A percentile compares a stretch with the other conserved stretches of the same genome.
Evolutionary conservation across 116 monocot species (phyloP).

Genomic region (Zostera marina): DNA sequence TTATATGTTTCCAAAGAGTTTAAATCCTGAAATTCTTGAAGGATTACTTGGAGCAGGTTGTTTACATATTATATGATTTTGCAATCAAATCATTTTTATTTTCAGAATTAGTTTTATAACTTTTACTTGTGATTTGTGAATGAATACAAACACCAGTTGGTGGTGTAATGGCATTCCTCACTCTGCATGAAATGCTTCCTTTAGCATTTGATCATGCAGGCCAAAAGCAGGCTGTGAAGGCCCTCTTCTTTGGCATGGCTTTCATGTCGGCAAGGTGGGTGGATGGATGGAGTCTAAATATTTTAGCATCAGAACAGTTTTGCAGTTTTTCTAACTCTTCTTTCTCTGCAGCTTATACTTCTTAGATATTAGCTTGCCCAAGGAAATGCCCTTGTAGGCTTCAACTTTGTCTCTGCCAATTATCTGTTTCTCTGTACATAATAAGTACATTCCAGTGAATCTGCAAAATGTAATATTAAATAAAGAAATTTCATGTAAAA

Average conservation of each 20-base stretch:
- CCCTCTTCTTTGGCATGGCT: constrained; percentile 95
- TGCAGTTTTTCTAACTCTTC: background rate
- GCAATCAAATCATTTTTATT: no score
- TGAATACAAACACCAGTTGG: constrained; percentile 68
- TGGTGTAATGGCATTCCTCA: constrained; percentile 98
- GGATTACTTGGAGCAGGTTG: constrained; percentile 51
- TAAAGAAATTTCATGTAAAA: no score
- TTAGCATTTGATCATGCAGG: constrained; percentile 96
- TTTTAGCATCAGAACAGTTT: no score
- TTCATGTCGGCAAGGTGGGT: constrained; percentile 98
- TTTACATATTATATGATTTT: no score
- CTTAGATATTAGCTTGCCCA: constrained; percentile 75
- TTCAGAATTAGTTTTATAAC: no score
- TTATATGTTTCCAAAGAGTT: constrained; percentile 75
- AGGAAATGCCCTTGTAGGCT: constrained; percentile 56
- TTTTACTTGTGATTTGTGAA: no score
- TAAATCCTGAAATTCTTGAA: constrained; percentile 88
- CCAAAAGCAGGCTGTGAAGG: constrained; percentile 82
- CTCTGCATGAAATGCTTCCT: constrained; percentile 93
- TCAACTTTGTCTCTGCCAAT: background rate
- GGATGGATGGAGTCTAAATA: no score
- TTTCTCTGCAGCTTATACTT: constrained; percentile 75
- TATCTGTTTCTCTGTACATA: background rate
- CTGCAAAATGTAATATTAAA: no score
- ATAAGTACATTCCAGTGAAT: no score